phyloP scores from a whole-genome alignment of 2,329 filamentous ascomycete genomes.

The Fusarium liriodendri region DNA sequence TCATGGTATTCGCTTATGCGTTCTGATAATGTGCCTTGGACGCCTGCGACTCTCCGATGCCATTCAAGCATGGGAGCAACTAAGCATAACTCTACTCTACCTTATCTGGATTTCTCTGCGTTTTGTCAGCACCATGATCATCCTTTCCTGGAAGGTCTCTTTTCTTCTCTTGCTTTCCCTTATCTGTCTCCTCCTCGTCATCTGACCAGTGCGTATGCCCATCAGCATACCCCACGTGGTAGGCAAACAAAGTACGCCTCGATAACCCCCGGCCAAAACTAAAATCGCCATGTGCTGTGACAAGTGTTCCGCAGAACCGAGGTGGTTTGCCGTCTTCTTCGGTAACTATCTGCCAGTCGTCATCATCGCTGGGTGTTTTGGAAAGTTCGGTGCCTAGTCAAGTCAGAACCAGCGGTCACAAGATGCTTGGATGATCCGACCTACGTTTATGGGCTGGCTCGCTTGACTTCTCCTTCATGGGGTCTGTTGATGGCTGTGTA shows the following conservation, averaged over 20 bases:
- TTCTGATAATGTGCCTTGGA: not conserved
- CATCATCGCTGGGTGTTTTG: not conserved
- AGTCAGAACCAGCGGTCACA: not conserved
- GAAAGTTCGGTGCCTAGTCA: not conserved
- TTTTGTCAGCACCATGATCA: not conserved
- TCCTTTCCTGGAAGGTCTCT: not conserved
- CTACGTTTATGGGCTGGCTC: not conserved
- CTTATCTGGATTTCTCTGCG: not conserved
- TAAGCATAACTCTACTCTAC: not conserved
- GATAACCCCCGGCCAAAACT: not conserved
- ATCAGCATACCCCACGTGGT: not conserved
- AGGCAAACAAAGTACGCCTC: not conserved
- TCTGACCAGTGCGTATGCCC: not conserved
- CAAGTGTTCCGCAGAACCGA: not conserved
- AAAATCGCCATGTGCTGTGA: not conserved
- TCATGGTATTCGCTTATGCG: not conserved
- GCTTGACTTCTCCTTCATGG: not conserved
- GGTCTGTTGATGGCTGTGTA: not conserved
- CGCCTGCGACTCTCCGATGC: not conserved
- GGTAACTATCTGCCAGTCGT: conserved; percentile 22
- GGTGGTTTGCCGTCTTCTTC: not conserved
- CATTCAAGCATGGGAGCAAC: not conserved
- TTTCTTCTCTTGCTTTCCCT: not conserved
- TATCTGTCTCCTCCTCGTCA: not conserved
- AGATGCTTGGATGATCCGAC: not conserved